Percentiles rank a stretch among this genome's conserved stretches.
phyloP scores from a whole-genome alignment of 805 yeast species.

The Ogataea haglerorum region DNA sequence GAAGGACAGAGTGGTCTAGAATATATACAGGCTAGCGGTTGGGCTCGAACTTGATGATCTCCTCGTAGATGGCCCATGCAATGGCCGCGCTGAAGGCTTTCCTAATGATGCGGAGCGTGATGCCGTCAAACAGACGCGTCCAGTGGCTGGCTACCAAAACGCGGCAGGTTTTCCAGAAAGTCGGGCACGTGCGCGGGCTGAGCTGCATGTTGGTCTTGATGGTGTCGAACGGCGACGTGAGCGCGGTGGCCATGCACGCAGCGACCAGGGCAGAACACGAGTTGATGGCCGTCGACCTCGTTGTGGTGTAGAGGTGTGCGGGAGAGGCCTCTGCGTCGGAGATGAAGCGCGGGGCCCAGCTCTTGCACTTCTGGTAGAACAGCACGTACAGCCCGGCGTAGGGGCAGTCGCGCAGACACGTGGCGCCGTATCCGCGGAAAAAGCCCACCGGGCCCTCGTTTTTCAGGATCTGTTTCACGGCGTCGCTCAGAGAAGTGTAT shows the following conservation, averaged over 20 bases:
- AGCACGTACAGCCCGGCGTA: constrained; percentile 91
- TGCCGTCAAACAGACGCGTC: constrained; percentile 71
- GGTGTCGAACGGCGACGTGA: constrained; percentile 94
- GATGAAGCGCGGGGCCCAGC: constrained; percentile 42
- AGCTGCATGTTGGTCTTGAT: constrained; percentile 90
- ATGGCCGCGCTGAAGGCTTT: constrained; percentile 92
- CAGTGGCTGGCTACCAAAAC: constrained; percentile 45
- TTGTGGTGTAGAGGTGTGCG: constrained; percentile 14
- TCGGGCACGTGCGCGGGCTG: constrained; percentile 44
- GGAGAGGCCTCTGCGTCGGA: neutral
- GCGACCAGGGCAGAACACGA: constrained; percentile 74
- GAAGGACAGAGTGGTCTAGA: neutral
- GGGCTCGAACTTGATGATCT: constrained; percentile 51
- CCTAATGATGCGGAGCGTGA: constrained; percentile 73
- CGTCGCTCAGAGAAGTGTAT: constrained; percentile 62
- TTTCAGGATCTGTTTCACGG: constrained; percentile 51
- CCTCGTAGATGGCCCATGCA: constrained; percentile 97
- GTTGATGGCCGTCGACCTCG: constrained; percentile 53
- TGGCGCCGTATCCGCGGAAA: constrained; percentile 84
- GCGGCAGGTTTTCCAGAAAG: constrained; percentile 39
- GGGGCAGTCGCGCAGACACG: constrained; percentile 89
- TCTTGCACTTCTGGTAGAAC: constrained; percentile 75
- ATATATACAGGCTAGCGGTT: neutral
- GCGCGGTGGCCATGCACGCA: constrained; percentile 74
- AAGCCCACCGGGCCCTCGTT: constrained; percentile 63